Base-by-base conservation (phyloP, 108 stramenopile genomes). In the Cyclotella cryptica region DNA sequence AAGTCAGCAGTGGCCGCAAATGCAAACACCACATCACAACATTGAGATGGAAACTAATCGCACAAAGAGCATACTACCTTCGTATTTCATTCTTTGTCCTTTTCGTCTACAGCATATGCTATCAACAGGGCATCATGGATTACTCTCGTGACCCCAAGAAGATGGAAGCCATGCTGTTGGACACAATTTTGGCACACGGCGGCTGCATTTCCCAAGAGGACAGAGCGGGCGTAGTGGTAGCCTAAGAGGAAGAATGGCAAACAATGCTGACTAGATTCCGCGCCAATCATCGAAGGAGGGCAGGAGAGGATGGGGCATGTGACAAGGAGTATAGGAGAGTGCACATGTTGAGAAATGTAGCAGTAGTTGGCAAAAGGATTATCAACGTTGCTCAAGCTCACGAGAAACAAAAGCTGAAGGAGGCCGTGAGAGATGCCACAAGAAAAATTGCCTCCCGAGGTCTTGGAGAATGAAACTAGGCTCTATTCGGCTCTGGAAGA, bases 341-440 rank as follows among this genome's bases (percentile, higher is more conserved):
- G 61, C 49, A 69, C 4, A 83, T 83, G 82, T 40, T 83, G 55
- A 55, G 72, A 14, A 72, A 83, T 77, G 74, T 67, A n/a, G 65
- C 75, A 12, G 43, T 72, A 5, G 75, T 95, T n/a, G 86, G 89
- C 0, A 89, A 87, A 9, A 88, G 87, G 26, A 79, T 95, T 49
- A 88, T 95, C 81, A 91, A 90, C 62, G 88, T 92, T 4, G 77
- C 92, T 41, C 90, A 90, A 70, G 81, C 87, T 11, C 83, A 84
- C 6, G 88, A 85, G 14, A 90, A 92, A 60, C 80, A 88, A 55
- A 83, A 87, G 28, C 52, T 88, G 64, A 72, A 66, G 14, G 86
- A 88, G 15, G 84, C 66, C 12, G 88, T 83, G 21, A 42, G 21
- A 28, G 82, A 77, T 41, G 82, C 75, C 10, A 53, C 70, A 10